phyloP scores from a whole-genome alignment of 805 yeast genomes.

The Starmerella roubikii region DNA sequence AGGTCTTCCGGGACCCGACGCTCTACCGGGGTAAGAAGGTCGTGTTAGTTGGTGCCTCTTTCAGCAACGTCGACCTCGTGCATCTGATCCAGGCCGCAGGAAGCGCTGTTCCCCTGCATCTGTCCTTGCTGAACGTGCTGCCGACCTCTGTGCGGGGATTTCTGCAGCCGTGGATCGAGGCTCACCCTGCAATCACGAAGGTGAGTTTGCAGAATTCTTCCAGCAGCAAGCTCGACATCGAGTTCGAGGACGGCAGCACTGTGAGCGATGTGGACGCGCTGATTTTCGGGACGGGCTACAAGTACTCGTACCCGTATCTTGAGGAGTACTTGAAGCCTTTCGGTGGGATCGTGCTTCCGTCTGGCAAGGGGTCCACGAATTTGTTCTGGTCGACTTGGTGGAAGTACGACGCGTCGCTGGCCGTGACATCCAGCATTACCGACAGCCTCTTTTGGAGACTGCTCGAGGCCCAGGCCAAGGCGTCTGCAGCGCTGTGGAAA shows the following conservation, averaged over 20 bases:
- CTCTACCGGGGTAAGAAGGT: conserved; percentile 21
- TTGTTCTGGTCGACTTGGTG: conserved; percentile 18
- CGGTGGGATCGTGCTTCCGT: conserved; percentile 6
- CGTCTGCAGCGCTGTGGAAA: conserved; percentile 12
- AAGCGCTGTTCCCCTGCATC: conserved; percentile 15
- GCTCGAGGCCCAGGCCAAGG: conserved; percentile 13
- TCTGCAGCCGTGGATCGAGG: conserved; percentile 15
- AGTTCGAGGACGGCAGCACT: too few relatives aligned
- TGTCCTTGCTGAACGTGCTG: conserved; percentile 18
- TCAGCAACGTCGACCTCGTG: conserved; percentile 15
- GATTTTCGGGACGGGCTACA: conserved; percentile 17
- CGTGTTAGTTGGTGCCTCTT: conserved; percentile 25
- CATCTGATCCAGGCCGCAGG: conserved; percentile 22
- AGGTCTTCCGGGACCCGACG: conserved; percentile 24
- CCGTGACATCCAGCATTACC: conserved; percentile 8
- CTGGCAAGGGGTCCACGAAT: conserved; percentile 9
- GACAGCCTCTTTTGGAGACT: conserved; percentile 15
- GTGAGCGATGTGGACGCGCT: conserved; percentile 10
- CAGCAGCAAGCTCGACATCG: background rate
- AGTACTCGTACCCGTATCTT: conserved; percentile 12
- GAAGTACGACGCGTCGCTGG: conserved; percentile 14
- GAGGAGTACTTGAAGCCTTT: conserved; percentile 7
- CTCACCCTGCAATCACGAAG: conserved; percentile 8
- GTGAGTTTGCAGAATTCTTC: background rate
- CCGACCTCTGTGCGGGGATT: conserved; percentile 10